Conservation (phyloP, 139 green algal genomes). For the Asterochloris erici region DNA sequence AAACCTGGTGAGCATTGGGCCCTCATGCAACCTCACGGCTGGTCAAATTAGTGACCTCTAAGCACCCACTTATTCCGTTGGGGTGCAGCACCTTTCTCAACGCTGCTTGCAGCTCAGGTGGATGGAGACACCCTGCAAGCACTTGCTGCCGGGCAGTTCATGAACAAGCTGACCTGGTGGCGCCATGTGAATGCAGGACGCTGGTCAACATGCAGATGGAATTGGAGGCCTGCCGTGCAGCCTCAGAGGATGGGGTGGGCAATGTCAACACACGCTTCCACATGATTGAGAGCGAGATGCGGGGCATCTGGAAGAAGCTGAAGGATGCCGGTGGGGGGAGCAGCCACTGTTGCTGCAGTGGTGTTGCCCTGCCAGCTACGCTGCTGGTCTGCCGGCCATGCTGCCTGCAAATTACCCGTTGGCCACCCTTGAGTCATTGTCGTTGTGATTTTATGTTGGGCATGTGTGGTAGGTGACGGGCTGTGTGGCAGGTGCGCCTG, state of each 20-base stretch:
- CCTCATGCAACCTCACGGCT: no score
- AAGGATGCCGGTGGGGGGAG: not conserved
- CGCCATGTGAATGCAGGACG: no score
- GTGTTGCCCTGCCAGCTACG: no score
- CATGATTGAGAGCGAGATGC: slow-evolving; percentile 13
- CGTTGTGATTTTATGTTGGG: no score
- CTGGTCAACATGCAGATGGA: not conserved
- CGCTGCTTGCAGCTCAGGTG: not conserved
- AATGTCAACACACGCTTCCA: slow-evolving; percentile 4
- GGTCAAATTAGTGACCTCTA: no score
- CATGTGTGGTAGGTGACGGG: not conserved
- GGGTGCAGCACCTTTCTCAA: not conserved
- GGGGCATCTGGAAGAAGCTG: slow-evolving; percentile 3
- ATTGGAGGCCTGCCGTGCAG: not conserved
- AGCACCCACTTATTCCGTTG: not conserved
- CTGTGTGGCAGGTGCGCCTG: not conserved
- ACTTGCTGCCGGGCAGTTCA: not conserved
- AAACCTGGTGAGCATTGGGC: no score
- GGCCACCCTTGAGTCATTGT: not conserved
- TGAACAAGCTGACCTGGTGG: no score
- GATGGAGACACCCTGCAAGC: slow-evolving; percentile 11
- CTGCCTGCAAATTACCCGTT: not conserved
- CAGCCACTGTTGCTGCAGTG: not conserved
- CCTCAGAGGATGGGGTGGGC: not conserved
- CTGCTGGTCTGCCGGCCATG: not conserved